Percentiles rank a stretch among this genome's conserved stretches.
Conservation (phyloP, 331 rosid genomes). For the Ulmus americana region DNA sequence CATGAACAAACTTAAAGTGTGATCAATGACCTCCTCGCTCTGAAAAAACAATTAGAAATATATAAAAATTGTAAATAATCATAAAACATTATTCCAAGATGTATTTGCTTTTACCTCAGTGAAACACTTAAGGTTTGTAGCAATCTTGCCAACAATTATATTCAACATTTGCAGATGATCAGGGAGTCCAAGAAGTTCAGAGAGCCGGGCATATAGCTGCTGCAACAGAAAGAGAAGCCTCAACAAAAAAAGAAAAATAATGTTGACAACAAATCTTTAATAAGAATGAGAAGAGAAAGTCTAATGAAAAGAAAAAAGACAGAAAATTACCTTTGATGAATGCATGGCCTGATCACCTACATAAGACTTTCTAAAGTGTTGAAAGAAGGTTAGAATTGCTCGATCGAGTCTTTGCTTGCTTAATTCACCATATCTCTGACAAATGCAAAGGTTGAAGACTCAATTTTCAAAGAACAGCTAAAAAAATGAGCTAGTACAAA, state of each 20-base stretch:
- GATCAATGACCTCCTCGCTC: slow-evolving; percentile 94
- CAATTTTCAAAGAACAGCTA: not conserved
- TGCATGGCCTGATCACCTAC: slow-evolving; percentile 99
- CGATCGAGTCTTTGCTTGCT: slow-evolving; percentile 98
- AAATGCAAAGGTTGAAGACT: slow-evolving; percentile 22
- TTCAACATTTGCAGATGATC: slow-evolving; percentile 71
- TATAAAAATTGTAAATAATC: not conserved
- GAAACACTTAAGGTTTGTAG: slow-evolving; percentile 76
- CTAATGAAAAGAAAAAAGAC: not conserved
- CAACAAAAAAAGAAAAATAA: slow-evolving; percentile 3
- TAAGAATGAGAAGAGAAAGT: slow-evolving; percentile 9
- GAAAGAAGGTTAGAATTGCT: slow-evolving; percentile 94
- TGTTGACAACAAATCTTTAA: slow-evolving; percentile 11
- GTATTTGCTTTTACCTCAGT: slow-evolving; percentile 49
- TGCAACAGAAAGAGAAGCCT: slow-evolving; percentile 32
- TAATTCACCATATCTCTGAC: slow-evolving; percentile 78
- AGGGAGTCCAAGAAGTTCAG: slow-evolving; percentile 85
- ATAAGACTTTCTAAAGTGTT: slow-evolving; percentile 87
- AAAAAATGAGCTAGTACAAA: slow-evolving; percentile 3
- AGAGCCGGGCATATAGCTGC: slow-evolving; percentile 73
- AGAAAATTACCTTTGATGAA: slow-evolving; percentile 79
- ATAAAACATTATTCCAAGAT: not conserved
- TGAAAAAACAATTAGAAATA: slow-evolving; percentile 31
- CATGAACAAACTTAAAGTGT: slow-evolving; percentile 69
- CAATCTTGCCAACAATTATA: slow-evolving; percentile 78